Evolutionary conservation across 495 filamentous ascomycete species (phyloP).

Genomic region (Talaromyces ruber): DNA sequence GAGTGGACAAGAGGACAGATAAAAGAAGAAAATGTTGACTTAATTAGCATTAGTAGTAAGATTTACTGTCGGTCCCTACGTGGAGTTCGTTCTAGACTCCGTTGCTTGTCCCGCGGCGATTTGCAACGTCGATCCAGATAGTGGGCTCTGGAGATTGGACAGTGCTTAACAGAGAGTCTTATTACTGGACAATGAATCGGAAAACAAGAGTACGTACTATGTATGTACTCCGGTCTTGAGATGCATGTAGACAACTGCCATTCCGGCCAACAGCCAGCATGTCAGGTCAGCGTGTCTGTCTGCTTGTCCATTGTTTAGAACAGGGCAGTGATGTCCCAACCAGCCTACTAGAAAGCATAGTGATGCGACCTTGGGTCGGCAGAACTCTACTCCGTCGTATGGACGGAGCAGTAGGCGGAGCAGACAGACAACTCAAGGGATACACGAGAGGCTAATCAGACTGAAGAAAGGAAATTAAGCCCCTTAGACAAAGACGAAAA

Average conservation of each 20-base stretch:
- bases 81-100: neutral
- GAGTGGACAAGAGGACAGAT: neutral
- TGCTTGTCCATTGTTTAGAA: neutral
- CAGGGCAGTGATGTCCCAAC: neutral
- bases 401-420: neutral
- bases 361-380: neutral
- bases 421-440: neutral
- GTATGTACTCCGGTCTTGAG: neutral
- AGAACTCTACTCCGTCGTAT: neutral
- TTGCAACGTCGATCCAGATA: neutral
- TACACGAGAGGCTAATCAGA: neutral
- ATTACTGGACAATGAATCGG: neutral
- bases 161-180: neutral
- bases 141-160: neutral
- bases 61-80: neutral
- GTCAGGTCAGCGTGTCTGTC: neutral
- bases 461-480: neutral
- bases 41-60: neutral
- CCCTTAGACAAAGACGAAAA: slow-evolving; percentile 4
- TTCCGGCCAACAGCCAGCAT: neutral
- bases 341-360: neutral
- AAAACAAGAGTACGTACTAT: neutral
- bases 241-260: neutral
- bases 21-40: neutral
- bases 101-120: neutral